These are phyloP conservation scores for Exophiala oligosperma DNA, from an alignment of 2,329 filamentous ascomycete species.

Conservation along the genomic window DNA sequence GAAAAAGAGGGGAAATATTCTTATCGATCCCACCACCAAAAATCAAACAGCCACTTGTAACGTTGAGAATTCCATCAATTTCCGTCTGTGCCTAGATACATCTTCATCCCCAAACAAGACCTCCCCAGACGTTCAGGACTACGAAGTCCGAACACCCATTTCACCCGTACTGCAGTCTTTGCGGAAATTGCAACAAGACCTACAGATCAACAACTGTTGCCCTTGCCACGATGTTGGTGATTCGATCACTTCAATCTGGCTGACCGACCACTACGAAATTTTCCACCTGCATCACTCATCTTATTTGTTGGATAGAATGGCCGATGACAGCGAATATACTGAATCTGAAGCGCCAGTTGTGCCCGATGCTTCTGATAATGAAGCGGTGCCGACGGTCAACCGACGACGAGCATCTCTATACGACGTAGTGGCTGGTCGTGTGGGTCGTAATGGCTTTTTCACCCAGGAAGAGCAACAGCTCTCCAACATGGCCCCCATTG, in stretches of 20 bases:
- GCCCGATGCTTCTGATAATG: not conserved
- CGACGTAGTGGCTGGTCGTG: conserved; percentile 59
- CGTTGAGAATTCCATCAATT: too few relatives aligned
- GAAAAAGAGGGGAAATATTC: too few relatives aligned
- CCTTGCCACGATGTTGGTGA: too few relatives aligned
- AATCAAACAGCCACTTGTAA: too few relatives aligned
- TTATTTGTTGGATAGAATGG: not conserved
- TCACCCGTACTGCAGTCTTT: too few relatives aligned
- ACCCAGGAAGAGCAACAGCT: conserved; percentile 19
- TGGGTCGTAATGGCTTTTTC: conserved; percentile 42
- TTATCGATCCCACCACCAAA: too few relatives aligned
- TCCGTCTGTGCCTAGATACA: too few relatives aligned
- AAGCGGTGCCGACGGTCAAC: conserved; percentile 35
- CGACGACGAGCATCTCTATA: conserved; percentile 43
- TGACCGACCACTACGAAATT: not conserved
- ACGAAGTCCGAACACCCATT: too few relatives aligned
- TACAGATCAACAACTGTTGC: too few relatives aligned
- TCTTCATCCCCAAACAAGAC: too few relatives aligned
- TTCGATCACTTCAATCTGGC: not conserved
- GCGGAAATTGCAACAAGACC: too few relatives aligned
- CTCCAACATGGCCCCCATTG: conserved; percentile 38
- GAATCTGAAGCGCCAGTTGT: not conserved
- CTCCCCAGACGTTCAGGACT: too few relatives aligned
- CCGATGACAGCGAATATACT: not conserved
- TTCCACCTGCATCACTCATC: not conserved